These are phyloP conservation scores for Rutstroemia sp. DNA, from an alignment of 2,329 filamentous ascomycete species.

Conservation along the genomic window DNA sequence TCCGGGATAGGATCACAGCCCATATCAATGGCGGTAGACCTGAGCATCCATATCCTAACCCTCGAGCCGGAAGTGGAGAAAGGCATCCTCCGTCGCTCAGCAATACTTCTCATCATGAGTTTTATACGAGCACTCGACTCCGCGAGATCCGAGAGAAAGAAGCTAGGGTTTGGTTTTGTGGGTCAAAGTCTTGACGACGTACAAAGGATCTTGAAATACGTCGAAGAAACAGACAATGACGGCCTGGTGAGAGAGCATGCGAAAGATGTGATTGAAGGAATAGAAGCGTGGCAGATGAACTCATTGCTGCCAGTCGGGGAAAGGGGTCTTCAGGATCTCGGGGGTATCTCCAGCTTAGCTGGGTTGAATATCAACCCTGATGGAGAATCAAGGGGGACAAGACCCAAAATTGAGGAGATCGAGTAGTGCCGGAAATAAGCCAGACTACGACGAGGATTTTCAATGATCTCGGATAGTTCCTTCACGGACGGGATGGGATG, in stretches of 20 bases:
- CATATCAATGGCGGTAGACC: conserved; percentile 51
- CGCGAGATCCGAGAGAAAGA: conserved; percentile 39
- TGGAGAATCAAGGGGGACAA: conserved; percentile 9
- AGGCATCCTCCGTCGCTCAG: conserved; percentile 59
- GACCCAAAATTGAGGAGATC: conserved; percentile 52
- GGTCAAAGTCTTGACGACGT: conserved; percentile 53
- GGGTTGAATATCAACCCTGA: conserved; percentile 37
- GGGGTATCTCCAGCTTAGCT: conserved; percentile 32
- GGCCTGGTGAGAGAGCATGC: conserved; percentile 62
- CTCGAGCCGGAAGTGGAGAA: conserved; percentile 53
- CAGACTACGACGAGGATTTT: neutral
- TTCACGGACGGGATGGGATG: too few species aligned
- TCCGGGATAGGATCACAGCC: conserved; percentile 45
- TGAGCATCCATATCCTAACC: conserved; percentile 54
- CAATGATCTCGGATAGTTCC: neutral
- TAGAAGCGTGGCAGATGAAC: conserved; percentile 55
- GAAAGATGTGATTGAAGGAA: conserved; percentile 55
- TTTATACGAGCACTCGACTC: conserved; percentile 54
- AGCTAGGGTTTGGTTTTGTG: conserved; percentile 47
- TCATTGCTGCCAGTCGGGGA: conserved; percentile 21
- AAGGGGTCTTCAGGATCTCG: conserved; percentile 2
- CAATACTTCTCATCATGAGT: conserved; percentile 54
- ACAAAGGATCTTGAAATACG: conserved; percentile 53
- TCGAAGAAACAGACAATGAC: conserved; percentile 59
- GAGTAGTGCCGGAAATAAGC: conserved; percentile 36